Base-by-base conservation (phyloP, 2,329 filamentous ascomycete genomes). In the Aspergillus pseudoterreus region DNA sequence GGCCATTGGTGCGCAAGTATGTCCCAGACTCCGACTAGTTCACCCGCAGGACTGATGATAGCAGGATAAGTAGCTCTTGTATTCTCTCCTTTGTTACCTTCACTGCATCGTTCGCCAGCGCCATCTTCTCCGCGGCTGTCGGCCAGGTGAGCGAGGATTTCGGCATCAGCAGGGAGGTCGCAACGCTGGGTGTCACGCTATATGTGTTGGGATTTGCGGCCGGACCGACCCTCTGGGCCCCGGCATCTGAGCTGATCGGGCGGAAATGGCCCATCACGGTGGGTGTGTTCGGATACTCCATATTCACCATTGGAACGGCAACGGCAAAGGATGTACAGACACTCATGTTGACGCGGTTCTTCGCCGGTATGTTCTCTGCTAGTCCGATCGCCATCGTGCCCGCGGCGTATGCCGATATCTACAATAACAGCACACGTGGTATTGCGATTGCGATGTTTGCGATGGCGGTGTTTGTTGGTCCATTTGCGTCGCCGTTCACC, bases 121-220 rank as follows among this genome's bases (percentile, higher is more conserved):
- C 82, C 65, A 85, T 90, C 61, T 90, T 88, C 72, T 88, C 85
- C 1, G 74, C 83, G 14, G 84, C 85, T 2, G 86, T 84, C 0
- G 54, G 56, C 5, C 60, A 72, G 9, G 76, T 89, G 11, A 77
- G 81, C 10, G 43, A 49, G 3, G 61, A 79, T 4, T 80, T 79
- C 55, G 54, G 72, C 14, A 71, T 79, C 8, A 71, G 72, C 24
- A 64, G 54, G 0, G 70, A 78, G 53, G 71, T 78, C 4, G 62
- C 71, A 0, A 71, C 67, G 0, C 64, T 79, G 6, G 77, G 77
- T 2, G 72, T 77, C 0, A 74, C 74, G 0, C 59, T 80, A 2
- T 75, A 79, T 39, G 67, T 81, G 0, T 68, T 78, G 32, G 75
- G 79, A 2, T 83, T 82, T 55, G 77, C 78, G 0, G 60, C 84